Conservation (phyloP, 176 grass and related monocot species). For the Zea luxurians region DNA sequence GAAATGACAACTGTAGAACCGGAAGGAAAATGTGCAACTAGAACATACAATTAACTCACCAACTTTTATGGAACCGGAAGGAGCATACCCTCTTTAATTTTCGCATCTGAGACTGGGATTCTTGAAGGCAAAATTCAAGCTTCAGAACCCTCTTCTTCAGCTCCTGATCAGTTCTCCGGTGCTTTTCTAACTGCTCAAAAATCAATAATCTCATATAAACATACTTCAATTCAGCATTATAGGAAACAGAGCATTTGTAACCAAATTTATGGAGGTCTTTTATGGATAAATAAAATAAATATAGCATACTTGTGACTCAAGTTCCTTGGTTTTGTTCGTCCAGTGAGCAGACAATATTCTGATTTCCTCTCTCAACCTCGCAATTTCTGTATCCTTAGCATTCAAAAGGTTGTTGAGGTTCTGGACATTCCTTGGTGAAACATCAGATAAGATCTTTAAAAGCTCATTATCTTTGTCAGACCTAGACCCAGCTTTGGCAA, state of each 20-base stretch:
- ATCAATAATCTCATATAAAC: slow-evolving; percentile 26
- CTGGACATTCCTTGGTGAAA: slow-evolving; percentile 77
- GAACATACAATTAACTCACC: neutral
- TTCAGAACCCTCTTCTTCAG: slow-evolving; percentile 92
- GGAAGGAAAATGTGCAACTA: neutral
- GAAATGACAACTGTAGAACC: neutral
- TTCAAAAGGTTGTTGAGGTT: slow-evolving; percentile 74
- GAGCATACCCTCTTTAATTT: slow-evolving; percentile 78
- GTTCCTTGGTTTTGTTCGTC: slow-evolving; percentile 81
- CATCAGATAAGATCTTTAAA: slow-evolving; percentile 70
- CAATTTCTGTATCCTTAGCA: slow-evolving; percentile 78
- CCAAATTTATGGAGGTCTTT: slow-evolving; percentile 7
- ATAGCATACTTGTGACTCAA: slow-evolving; percentile 64
- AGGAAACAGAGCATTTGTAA: neutral
- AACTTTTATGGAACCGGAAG: neutral
- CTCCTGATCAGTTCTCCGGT: slow-evolving; percentile 72
- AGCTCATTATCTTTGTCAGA: slow-evolving; percentile 61
- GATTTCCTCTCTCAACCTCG: slow-evolving; percentile 82
- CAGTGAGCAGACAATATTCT: slow-evolving; percentile 81
- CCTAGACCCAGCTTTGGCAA: slow-evolving; percentile 58
- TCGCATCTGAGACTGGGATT: slow-evolving; percentile 80
- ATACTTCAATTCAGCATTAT: neutral
- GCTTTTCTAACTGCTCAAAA: slow-evolving; percentile 72
- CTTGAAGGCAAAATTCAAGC: slow-evolving; percentile 95
- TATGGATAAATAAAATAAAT: slow-evolving; percentile 9